These are phyloP conservation scores for Cercospora zeina DNA, from an alignment of 2,329 filamentous ascomycete genomes.

Conservation along the genomic window DNA sequence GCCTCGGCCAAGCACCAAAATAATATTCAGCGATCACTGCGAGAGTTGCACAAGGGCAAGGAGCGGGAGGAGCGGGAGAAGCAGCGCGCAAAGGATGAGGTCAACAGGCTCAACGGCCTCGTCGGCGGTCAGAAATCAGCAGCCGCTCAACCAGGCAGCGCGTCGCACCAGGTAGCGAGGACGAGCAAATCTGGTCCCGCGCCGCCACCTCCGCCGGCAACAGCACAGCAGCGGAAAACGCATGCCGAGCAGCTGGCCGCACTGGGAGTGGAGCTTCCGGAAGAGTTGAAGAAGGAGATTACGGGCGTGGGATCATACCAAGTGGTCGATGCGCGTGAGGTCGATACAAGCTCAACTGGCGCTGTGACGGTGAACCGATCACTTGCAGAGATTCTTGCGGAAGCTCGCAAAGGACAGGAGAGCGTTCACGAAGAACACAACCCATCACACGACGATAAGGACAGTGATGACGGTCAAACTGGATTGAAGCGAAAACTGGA, in stretches of 20 bases:
- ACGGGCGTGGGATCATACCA: conserved; percentile 90
- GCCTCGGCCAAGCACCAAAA: conserved; percentile 41
- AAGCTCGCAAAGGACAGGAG: conserved; percentile 45
- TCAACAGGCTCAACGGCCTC: conserved; percentile 80
- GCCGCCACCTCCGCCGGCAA: conserved; percentile 42
- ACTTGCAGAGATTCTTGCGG: conserved; percentile 52
- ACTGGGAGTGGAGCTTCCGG: conserved; percentile 81
- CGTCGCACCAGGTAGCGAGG: conserved; percentile 21
- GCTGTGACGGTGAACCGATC: conserved; percentile 25
- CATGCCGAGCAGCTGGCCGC: conserved; percentile 87
- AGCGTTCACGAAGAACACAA: conserved; percentile 44
- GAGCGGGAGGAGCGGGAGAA: conserved; percentile 79
- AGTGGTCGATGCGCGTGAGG: conserved; percentile 56
- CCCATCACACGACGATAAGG: background rate
- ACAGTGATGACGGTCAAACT: conserved; percentile 28
- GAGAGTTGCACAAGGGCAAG: conserved; percentile 81
- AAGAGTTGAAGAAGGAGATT: conserved; percentile 74
- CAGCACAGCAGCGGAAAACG: conserved; percentile 69
- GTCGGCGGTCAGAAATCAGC: conserved; percentile 53
- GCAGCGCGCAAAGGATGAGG: conserved; percentile 74
- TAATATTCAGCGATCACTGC: conserved; percentile 87
- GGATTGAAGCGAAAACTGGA: conserved; percentile 56
- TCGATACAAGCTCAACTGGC: conserved; percentile 31
- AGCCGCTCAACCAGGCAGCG: conserved; percentile 37
- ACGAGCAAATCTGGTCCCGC: conserved; percentile 31